These are phyloP conservation scores for Suillus variegatus DNA, from an alignment of 768 basidiomycete genomes.

Conservation along the genomic window DNA sequence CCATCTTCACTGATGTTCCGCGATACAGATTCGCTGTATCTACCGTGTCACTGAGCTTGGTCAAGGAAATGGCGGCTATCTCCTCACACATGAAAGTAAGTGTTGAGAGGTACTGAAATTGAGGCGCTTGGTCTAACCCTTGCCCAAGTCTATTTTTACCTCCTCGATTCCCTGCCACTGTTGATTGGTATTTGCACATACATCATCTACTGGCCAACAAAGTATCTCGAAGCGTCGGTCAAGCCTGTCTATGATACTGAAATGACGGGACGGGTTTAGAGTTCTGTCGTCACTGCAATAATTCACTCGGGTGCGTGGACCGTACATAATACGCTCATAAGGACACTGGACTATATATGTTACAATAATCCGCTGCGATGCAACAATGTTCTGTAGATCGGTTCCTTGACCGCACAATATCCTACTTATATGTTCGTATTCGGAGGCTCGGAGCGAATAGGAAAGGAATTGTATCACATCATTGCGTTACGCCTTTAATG, in stretches of 20 bases:
- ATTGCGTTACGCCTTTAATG: background rate
- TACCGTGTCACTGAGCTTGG: constrained; percentile 30
- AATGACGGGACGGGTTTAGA: too few species aligned
- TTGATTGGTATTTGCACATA: constrained; percentile 26
- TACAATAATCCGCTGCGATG: background rate
- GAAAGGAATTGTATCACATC: background rate
- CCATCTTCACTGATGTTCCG: background rate
- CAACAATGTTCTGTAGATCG: background rate
- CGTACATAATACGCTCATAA: background rate
- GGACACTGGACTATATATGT: background rate
- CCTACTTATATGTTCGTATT: background rate
- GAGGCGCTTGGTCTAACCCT: background rate
- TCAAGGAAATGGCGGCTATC: constrained; percentile 21
- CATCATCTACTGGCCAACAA: constrained; percentile 28
- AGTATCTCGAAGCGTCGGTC: constrained; percentile 16
- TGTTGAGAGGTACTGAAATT: background rate
- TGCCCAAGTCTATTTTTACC: constrained; percentile 28
- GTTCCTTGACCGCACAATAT: background rate
- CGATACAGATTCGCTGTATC: constrained; percentile 25
- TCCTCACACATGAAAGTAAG: constrained; percentile 26
- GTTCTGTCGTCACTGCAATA: too few species aligned
- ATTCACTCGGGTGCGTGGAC: background rate
- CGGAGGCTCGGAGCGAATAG: constrained; percentile 3
- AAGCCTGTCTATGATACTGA: too few species aligned
- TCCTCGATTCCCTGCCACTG: constrained; percentile 30